phyloP scores from a whole-genome alignment of 2,329 filamentous ascomycete species.

The Zasmidium angulare region DNA sequence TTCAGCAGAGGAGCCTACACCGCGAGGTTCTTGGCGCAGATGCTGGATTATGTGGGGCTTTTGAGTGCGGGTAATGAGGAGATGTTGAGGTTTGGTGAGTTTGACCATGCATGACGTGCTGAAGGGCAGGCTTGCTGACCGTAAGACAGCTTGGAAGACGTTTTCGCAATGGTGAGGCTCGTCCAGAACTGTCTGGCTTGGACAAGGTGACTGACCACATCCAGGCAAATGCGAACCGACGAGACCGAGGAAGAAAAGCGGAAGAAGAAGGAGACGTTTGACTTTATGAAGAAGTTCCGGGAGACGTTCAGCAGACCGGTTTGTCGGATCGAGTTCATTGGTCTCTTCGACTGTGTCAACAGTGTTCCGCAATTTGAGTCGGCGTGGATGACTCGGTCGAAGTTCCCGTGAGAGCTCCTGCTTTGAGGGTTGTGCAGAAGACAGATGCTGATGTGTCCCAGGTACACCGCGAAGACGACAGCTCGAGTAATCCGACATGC shows the following conservation, averaged over 20 bases:
- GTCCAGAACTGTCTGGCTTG: background rate
- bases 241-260: conserved; percentile 44
- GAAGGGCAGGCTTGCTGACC: too few species aligned
- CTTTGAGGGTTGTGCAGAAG: background rate
- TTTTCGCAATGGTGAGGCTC: conserved; percentile 61
- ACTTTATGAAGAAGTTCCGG: conserved; percentile 75
- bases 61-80: conserved; percentile 82
- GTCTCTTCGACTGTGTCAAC: conserved; percentile 57
- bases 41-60: conserved; percentile 69
- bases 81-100: conserved; percentile 65
- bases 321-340: conserved; percentile 71
- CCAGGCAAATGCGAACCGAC: conserved; percentile 57
- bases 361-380: conserved; percentile 66
- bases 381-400: conserved; percentile 74
- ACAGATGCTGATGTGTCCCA: background rate
- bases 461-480: conserved; percentile 54
- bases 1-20: conserved; percentile 37
- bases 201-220: background rate
- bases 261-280: conserved; percentile 63
- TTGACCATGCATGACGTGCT: too few species aligned
- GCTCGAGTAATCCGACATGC: conserved; percentile 63
- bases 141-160: conserved; percentile 79
- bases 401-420: conserved; percentile 59
- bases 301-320: conserved; percentile 79
- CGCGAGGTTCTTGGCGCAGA: conserved; percentile 59